phyloP scores from a whole-genome alignment of 202 grass and related monocot genomes.

The Digitaria exilis region DNA sequence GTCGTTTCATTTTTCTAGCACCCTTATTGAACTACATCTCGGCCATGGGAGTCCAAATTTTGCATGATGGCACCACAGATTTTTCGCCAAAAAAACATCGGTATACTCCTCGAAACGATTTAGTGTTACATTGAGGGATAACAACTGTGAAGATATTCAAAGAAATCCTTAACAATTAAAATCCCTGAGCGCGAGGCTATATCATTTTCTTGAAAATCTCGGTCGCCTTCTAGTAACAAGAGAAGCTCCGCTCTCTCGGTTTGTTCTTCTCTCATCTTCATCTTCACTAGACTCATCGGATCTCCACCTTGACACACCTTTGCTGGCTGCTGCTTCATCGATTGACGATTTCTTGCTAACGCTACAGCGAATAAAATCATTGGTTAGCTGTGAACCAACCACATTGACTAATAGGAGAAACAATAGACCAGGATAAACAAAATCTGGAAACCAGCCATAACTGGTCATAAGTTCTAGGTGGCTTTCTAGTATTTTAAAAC shows the following conservation, averaged over 20 bases:
- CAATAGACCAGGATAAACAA: background rate
- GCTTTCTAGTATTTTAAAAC: conserved; percentile 25
- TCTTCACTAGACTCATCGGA: conserved; percentile 80
- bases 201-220: conserved; percentile 56
- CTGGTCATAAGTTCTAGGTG: background rate
- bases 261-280: conserved; percentile 47
- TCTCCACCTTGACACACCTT: conserved; percentile 72
- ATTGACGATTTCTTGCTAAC: conserved; percentile 31
- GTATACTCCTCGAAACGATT: background rate
- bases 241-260: conserved; percentile 40
- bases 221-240: conserved; percentile 46
- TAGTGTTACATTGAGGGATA: background rate
- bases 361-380: conserved; percentile 33
- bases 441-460: background rate
- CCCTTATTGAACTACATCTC: background rate
- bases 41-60: background rate
- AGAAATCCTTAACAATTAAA: too few relatives aligned
- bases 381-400: background rate
- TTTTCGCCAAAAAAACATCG: conserved; percentile 2
- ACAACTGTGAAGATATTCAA: background rate
- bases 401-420: background rate
- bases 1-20: conserved; percentile 18
- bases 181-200: background rate
- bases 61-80: background rate
- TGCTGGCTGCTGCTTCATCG: conserved; percentile 28